Conservation (phyloP, 1,284 basidiomycete species). For the Ustilago trichophora region DNA sequence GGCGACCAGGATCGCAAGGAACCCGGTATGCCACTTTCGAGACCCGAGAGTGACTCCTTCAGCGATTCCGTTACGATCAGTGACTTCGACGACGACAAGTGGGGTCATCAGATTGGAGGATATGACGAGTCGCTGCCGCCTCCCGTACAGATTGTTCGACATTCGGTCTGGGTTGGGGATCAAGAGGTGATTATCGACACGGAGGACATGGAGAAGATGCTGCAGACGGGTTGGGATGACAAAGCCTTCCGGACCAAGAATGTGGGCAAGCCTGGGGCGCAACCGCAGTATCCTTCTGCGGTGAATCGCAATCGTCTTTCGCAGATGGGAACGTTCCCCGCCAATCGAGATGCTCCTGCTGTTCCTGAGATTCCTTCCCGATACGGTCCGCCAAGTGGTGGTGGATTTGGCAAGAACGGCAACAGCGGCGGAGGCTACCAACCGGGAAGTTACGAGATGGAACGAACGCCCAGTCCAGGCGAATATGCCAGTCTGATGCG, state of each 20-base stretch:
- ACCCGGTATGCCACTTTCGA: conserved; percentile 28
- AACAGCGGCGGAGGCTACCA: conserved; percentile 11
- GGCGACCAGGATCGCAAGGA: conserved; percentile 45
- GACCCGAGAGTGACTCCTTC: conserved; percentile 44
- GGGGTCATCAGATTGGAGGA: conserved; percentile 73
- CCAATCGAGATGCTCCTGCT: conserved; percentile 23
- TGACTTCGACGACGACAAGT: conserved; percentile 84
- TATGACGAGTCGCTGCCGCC: conserved; percentile 62
- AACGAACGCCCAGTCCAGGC: conserved; percentile 41
- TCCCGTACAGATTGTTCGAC: conserved; percentile 53
- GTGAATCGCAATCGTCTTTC: conserved; percentile 30
- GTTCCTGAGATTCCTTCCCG: conserved; percentile 45
- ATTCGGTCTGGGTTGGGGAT: conserved; percentile 55
- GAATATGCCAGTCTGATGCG: conserved; percentile 51
- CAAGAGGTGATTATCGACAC: conserved; percentile 53
- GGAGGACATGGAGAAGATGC: conserved; percentile 59
- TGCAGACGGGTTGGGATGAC: conserved; percentile 59
- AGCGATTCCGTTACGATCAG: conserved; percentile 35
- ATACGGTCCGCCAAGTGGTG: conserved; percentile 8
- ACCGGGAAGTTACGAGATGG: conserved; percentile 45
- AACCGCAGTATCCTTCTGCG: conserved; percentile 38
- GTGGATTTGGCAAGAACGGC: background rate
- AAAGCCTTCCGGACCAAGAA: conserved; percentile 28
- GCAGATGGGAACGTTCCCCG: conserved; percentile 39
- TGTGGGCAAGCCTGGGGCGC: conserved; percentile 9